phyloP scores from a whole-genome alignment of 352 stramenopile genomes.

The Elongisporangium anandrum region DNA sequence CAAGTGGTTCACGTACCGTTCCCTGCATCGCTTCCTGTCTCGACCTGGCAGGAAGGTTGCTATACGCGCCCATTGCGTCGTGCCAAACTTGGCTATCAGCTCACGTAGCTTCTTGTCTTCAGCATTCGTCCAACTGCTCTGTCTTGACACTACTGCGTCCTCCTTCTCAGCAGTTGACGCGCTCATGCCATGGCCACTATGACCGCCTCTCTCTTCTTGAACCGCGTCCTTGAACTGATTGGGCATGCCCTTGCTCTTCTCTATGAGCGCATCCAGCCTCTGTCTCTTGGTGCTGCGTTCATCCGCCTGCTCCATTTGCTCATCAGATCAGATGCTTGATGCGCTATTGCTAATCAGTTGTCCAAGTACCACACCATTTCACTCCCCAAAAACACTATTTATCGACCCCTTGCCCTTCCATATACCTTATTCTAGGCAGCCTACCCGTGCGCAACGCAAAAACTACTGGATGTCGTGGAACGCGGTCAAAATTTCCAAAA shows the following conservation, averaged over 20 bases:
- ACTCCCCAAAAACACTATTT: neutral
- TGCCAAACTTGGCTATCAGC: conserved; percentile 33
- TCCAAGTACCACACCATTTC: neutral
- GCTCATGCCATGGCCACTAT: neutral
- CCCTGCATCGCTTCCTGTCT: conserved; percentile 66
- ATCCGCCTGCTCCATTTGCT: neutral
- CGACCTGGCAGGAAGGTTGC: conserved; percentile 29
- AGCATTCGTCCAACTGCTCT: conserved; percentile 29
- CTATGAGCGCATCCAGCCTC: conserved; percentile 53
- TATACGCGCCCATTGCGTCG: conserved; percentile 31
- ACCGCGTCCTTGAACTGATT: conserved; percentile 1
- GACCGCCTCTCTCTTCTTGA: neutral
- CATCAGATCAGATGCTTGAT: neutral
- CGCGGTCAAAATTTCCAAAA: conserved; percentile 3
- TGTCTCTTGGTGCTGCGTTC: conserved; percentile 29
- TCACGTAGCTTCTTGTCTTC: conserved; percentile 41
- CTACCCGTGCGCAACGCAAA: neutral
- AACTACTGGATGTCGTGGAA: neutral
- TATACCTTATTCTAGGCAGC: neutral
- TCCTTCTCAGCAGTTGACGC: neutral
- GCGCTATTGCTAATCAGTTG: neutral
- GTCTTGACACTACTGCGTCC: neutral
- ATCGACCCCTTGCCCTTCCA: neutral
- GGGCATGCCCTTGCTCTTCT: conserved; percentile 37
- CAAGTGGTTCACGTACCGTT: conserved; percentile 73